Evolutionary conservation across 768 basidiomycete genomes (phyloP), one percentile per base, ranked within the genome.

Genomic region (Lactifluus piperatus): DNA sequence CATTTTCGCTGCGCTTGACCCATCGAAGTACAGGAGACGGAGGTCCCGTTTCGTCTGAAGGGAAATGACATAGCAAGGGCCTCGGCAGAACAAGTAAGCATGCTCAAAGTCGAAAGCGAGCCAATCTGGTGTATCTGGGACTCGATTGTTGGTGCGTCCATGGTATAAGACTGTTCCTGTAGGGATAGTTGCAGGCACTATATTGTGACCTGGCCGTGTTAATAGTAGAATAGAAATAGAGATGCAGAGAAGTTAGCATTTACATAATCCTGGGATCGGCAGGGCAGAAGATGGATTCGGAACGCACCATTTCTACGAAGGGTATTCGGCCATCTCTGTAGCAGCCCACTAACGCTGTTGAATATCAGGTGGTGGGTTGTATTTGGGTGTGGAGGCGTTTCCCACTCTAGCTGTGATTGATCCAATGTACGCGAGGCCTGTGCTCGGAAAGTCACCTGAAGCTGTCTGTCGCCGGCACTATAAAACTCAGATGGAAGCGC

Each of bases 311-410:
- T 64, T 51, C 56, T 62, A 32, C 47, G 56, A 27, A 71, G 67
- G 1, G 71, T 73, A 55, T 75, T 75, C 3, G 74, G 68, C 73
- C 73, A 76, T 26, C 71, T 68, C 47, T 76, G 75, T 13, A 76
- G 67, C 5, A 74, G 59, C 4, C 71, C 68, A 44, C 64, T 63
- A 10, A 74, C 65, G 2, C 70, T 68, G 37, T 72, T 70, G 49
- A 76, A 76, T 13, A 75, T 64, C 11, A 75, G 63, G 51, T 73
- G 66, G 18, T 65, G 59, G 4, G 74, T 73, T 18, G 65, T 62
- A 50, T 73, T 69, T 9, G 64, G 58, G 32, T 62, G 58, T 1
- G 72, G 72, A 1, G 50, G 36, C 4, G 48, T 49, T 18, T 68
- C 55, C 63, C 63, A 64, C 11, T n/a, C 18, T 7, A 5, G 45